Evolutionary conservation across 768 basidiomycete species (phyloP), one percentile per base, ranked within the genome.

Genomic region (Rhizopogon salebrosus): DNA sequence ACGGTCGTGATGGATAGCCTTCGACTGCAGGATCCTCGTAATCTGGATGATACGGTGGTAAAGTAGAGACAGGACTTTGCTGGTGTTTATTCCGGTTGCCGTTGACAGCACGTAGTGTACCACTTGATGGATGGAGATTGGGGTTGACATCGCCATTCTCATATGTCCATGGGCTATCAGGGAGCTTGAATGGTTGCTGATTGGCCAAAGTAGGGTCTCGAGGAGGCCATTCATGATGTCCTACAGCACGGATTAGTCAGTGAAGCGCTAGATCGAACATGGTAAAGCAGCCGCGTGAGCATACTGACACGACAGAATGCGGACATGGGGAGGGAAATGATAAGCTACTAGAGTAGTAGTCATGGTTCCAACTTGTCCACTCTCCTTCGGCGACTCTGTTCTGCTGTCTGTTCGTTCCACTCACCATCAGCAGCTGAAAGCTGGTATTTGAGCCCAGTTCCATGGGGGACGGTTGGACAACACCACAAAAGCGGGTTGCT

Each of bases 91-190:
- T 60, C 9, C 31, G 45, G 41, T 38, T 57, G 62, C 49, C 65
- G 52, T 40, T 62, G 31, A 55, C 54, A 43, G 65, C 51, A 23
- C 74, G 74, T 29, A 65, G 59, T 37, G 62, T 68, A 16, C 75
- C 60, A 56, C 82, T 87, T 36, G 80, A 83, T 0, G 92, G 85
- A 36, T 72, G 74, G 9, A 95, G 80, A 35, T 73, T 63, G 6
- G 94, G 94, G 63, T 97, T 97, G 13, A 94, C 62, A 13, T 75
- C 71, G 18, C 75, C 86, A 48, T 88, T 86, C 57, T 87, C 84
- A 62, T 90, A 95, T 13, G 92, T 92, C 86, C 93, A 97, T 5
- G 94, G 92, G 5, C 82, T 83, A 22, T 75, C 66, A 1, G 82
- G 79, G 31, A 84, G 77, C 31, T 64, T 66, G 57, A 83, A 77